Evolutionary conservation across 1,284 basidiomycete genomes (phyloP).

Genomic region (Rhizopogon parksii): DNA sequence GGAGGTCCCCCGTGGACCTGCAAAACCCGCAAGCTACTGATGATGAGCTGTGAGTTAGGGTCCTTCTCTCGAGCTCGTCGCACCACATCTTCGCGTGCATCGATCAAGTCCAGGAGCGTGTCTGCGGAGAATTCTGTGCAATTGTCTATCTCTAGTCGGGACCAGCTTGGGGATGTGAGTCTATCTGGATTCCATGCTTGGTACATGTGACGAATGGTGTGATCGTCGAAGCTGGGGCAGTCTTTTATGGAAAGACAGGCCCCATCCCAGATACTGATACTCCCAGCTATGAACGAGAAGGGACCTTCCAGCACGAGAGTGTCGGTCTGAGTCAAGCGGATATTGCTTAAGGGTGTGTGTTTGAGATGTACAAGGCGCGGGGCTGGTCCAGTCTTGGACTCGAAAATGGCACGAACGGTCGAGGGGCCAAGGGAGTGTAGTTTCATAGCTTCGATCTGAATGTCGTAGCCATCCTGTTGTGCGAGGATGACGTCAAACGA

Average conservation of each 20-base stretch:
- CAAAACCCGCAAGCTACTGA: background rate
- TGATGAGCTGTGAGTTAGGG: background rate
- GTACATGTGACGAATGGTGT: background rate
- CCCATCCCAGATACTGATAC: background rate
- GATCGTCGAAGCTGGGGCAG: background rate
- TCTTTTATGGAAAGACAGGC: background rate
- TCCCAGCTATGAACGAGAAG: background rate
- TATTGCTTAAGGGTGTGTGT: background rate
- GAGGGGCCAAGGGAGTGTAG: background rate
- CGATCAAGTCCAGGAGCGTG: background rate
- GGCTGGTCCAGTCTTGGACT: background rate
- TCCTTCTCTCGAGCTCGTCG: background rate
- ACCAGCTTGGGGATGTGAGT: background rate
- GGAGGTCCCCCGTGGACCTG: background rate
- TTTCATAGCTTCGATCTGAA: background rate
- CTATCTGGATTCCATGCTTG: background rate
- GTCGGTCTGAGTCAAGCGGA: background rate
- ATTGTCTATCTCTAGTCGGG: background rate
- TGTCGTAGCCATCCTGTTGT: background rate
- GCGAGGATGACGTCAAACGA: background rate
- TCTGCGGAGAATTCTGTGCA: background rate
- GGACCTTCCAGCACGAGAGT: background rate
- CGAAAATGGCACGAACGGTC: background rate
- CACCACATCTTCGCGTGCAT: background rate
- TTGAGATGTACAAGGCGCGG: background rate